Percentiles rank a stretch among this genome's conserved stretches.
phyloP scores from a whole-genome alignment of 176 grass and related monocot genomes.

The Zizania latifolia region DNA sequence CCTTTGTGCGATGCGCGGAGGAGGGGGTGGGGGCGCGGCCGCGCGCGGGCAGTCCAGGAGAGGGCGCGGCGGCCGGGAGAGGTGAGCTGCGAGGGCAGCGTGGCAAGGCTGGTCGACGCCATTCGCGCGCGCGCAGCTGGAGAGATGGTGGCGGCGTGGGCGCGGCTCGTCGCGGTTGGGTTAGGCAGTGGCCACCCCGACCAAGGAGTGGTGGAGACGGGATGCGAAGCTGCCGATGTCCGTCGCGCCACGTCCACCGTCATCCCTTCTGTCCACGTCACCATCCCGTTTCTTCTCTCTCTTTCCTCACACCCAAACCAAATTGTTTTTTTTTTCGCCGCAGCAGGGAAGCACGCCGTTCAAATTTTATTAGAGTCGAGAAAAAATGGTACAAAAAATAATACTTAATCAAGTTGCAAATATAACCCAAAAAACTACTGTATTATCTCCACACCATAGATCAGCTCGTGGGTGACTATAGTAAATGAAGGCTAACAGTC shows the following conservation, averaged over 20 bases:
- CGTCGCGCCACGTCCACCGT: slow-evolving; percentile 66
- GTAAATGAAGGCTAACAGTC: no score
- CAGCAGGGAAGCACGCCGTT: no score
- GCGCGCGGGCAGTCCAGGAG: slow-evolving; percentile 23
- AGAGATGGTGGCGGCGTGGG: not conserved
- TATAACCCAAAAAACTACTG: no score
- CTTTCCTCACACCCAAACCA: no score
- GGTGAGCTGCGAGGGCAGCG: slow-evolving; percentile 47
- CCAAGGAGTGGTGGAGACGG: slow-evolving; percentile 37
- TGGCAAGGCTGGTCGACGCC: slow-evolving; percentile 53
- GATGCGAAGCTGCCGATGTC: slow-evolving; percentile 56
- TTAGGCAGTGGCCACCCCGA: no score
- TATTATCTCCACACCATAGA: no score
- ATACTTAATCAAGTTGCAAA: no score
- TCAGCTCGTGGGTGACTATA: no score
- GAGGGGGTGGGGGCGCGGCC: slow-evolving; percentile 7
- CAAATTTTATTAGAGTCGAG: no score
- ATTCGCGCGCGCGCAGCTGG: slow-evolving; percentile 22
- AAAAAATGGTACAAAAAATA: no score
- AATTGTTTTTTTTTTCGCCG: not conserved
- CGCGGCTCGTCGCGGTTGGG: slow-evolving; percentile 3
- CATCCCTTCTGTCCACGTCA: slow-evolving; percentile 26
- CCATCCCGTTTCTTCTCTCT: not conserved
- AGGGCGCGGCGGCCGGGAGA: slow-evolving; percentile 32
- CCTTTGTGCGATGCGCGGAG: slow-evolving; percentile 19